phyloP scores from a whole-genome alignment of 306 rosid species.

The Senna tora region DNA sequence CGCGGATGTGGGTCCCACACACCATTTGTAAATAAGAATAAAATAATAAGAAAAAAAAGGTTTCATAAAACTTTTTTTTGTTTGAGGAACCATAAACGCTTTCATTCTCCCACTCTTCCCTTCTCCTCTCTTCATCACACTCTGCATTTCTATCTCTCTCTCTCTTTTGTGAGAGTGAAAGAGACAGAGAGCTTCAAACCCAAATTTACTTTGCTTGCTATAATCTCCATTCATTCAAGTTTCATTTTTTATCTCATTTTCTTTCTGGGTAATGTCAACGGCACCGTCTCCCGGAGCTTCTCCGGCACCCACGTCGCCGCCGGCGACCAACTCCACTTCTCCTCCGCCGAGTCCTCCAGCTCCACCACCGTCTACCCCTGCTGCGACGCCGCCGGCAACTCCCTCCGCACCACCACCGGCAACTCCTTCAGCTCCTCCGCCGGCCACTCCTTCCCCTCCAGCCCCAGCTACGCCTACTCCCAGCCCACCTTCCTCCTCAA shows the following conservation, averaged over 20 bases:
- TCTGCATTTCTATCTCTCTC: neutral
- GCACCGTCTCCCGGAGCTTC: constrained; percentile 49
- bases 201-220: neutral
- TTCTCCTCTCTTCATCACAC: neutral
- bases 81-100: neutral
- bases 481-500: neutral
- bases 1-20: constrained; percentile 1
- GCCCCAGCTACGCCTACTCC: neutral
- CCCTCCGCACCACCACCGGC: constrained; percentile 33
- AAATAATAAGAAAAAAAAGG: neutral
- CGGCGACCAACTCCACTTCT: constrained; percentile 38
- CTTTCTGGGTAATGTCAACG: neutral
- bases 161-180: neutral
- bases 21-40: neutral
- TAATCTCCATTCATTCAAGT: neutral
- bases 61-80: neutral
- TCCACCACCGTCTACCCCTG: constrained; percentile 36
- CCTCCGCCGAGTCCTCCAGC: constrained; percentile 31
- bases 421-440: neutral
- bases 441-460: constrained; percentile 7
- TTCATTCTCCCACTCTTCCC: neutral
- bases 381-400: neutral
- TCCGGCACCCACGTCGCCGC: constrained; percentile 53
- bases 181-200: neutral
- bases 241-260: neutral